Conservation (phyloP, 2,329 filamentous ascomycete species). For the Fusarium odoratissimum region DNA sequence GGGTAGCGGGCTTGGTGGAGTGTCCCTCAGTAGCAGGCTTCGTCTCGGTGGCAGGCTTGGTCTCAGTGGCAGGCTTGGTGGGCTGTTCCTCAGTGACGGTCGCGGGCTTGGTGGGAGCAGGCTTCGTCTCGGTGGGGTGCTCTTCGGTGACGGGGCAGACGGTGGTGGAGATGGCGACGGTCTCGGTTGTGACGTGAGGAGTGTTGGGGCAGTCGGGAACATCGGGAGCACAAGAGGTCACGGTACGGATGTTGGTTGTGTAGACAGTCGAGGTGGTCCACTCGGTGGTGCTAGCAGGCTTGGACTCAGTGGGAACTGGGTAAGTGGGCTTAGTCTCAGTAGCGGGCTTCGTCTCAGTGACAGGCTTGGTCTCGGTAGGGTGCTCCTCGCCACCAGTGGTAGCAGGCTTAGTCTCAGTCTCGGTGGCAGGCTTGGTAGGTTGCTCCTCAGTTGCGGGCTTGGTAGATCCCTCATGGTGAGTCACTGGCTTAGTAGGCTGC, state of each 20-base stretch:
- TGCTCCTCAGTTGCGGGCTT: conserved; percentile 15
- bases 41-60: neutral
- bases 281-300: neutral
- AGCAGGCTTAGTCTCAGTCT: neutral
- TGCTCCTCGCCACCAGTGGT: neutral
- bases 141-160: neutral
- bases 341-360: neutral
- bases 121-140: neutral
- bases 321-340: neutral
- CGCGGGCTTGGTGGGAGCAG: neutral
- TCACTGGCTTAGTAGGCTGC: conserved; percentile 2
- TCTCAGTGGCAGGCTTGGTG: neutral
- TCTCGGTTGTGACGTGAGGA: neutral
- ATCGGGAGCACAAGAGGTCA: neutral
- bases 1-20: conserved; percentile 2
- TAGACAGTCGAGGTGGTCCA: neutral
- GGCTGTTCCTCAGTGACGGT: neutral
- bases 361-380: neutral
- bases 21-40: conserved; percentile 8
- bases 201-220: neutral
- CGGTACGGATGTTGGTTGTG: conserved; percentile 2
- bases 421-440: conserved; percentile 6
- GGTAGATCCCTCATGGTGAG: neutral
- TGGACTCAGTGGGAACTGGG: neutral
- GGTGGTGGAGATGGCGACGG: neutral